Evolutionary conservation across 805 yeast species (phyloP).

Genomic region (Wickerhamiella shivajii): DNA sequence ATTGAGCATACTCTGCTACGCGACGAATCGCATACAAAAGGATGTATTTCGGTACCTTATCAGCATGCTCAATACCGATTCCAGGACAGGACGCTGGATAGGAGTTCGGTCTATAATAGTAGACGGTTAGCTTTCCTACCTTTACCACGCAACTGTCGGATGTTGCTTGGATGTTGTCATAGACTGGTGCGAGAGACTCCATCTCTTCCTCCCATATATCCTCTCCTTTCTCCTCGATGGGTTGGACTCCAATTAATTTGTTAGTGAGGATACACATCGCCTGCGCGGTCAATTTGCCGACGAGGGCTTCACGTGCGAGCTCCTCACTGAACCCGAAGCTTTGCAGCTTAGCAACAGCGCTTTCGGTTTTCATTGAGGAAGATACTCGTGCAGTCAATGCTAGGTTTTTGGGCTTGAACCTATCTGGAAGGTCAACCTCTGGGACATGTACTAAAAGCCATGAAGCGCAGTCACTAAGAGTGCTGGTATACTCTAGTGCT

Average conservation of each 20-base stretch:
- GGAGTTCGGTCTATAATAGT: constrained; percentile 31
- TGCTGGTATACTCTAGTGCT: constrained; percentile 40
- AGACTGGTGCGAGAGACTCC: constrained; percentile 50
- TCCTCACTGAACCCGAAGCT: constrained; percentile 60
- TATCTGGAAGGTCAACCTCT: constrained; percentile 74
- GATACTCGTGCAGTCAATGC: constrained; percentile 6
- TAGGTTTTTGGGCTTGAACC: constrained; percentile 16
- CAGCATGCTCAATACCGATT: constrained; percentile 34
- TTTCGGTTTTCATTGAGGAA: constrained; percentile 28
- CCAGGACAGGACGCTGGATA: constrained; percentile 68
- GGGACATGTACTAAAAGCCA: constrained; percentile 84
- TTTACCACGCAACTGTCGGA: constrained; percentile 9
- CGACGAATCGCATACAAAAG: constrained; percentile 23
- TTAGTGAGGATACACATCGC: constrained; percentile 33
- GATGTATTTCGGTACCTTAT: constrained; percentile 21
- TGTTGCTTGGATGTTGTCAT: constrained; percentile 26
- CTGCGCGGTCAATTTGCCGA: constrained; percentile 16
- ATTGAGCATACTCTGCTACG: constrained; percentile 22
- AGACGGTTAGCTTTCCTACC: constrained; percentile 9
- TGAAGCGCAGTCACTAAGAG: constrained; percentile 42
- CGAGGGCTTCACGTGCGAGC: constrained; percentile 39
- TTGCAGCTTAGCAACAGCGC: constrained; percentile 40
- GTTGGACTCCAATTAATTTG: constrained; percentile 15
- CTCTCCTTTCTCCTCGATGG: constrained; percentile 5
- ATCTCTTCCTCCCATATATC: constrained; percentile 63